phyloP scores from a whole-genome alignment of 768 basidiomycete genomes.

The Stropharia rugosoannulata region DNA sequence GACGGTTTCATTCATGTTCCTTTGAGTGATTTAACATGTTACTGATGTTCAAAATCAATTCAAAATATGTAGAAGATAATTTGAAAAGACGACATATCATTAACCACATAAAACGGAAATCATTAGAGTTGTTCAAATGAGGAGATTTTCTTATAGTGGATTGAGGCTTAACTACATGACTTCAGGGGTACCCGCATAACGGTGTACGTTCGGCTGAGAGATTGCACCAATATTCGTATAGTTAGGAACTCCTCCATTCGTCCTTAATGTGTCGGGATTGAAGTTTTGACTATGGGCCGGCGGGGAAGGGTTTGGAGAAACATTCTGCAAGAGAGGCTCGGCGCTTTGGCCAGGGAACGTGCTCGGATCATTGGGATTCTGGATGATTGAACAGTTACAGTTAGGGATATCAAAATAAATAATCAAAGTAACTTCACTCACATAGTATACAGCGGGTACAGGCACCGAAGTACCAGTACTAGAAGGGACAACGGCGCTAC shows the following conservation, averaged over 20 bases:
- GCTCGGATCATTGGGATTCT: slow-evolving; percentile 7
- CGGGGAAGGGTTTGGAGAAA: slow-evolving; percentile 1
- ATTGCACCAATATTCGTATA: background rate
- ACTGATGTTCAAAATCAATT: too few relatives aligned
- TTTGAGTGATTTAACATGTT: too few relatives aligned
- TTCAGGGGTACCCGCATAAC: slow-evolving; percentile 4
- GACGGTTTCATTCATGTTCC: too few relatives aligned
- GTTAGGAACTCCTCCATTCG: background rate
- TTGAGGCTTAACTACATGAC: slow-evolving; percentile 1
- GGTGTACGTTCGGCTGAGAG: background rate
- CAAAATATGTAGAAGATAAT: too few relatives aligned
- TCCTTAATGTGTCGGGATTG: background rate
- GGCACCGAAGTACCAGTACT: background rate
- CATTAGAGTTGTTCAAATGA: too few relatives aligned
- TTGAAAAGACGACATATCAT: too few relatives aligned
- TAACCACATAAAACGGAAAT: background rate
- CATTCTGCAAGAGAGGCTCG: background rate
- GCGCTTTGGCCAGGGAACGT: slow-evolving; percentile 2
- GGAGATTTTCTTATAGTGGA: too few relatives aligned
- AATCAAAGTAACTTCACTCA: background rate
- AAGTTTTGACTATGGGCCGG: background rate
- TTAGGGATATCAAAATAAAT: background rate
- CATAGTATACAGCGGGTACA: slow-evolving; percentile 3
- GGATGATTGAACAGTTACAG: background rate
- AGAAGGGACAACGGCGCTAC: background rate